Conservation (phyloP, 2,329 filamentous ascomycete species). For the Thelonectria olida region DNA sequence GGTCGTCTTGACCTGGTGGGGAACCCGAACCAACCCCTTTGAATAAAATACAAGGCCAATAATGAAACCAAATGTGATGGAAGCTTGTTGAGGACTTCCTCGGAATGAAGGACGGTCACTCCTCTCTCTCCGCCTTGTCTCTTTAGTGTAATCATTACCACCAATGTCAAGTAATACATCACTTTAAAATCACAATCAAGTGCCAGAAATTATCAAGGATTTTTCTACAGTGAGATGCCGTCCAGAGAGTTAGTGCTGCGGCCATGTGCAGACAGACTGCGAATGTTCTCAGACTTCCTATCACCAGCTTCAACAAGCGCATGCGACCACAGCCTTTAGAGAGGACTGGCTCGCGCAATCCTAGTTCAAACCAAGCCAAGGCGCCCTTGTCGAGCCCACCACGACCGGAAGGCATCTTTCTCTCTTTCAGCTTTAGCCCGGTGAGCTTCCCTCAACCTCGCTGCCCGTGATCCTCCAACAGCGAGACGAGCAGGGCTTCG, state of each 20-base stretch:
- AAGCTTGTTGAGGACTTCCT: neutral
- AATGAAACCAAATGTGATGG: neutral
- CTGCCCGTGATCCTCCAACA: slow-evolving; percentile 9
- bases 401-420: slow-evolving; percentile 1
- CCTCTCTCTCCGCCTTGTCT: neutral
- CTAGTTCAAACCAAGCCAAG: slow-evolving; percentile 1
- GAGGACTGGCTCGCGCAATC: slow-evolving; percentile 38
- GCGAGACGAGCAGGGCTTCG: neutral
- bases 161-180: slow-evolving; percentile 3
- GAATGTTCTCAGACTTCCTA: too few relatives aligned
- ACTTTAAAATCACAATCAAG: neutral
- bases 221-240: too few relatives aligned
- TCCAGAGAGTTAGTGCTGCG: too few relatives aligned
- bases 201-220: too few relatives aligned
- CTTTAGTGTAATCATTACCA: neutral
- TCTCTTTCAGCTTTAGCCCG: slow-evolving; percentile 2
- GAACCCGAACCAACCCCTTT: slow-evolving; percentile 92
- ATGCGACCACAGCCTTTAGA: too few relatives aligned
- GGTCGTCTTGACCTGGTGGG: slow-evolving; percentile 96
- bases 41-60: too few relatives aligned
- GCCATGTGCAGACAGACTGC: too few relatives aligned
- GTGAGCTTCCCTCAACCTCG: neutral
- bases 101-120: neutral
- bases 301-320: too few relatives aligned
- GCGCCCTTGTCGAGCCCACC: neutral